Evolutionary conservation across 2,329 filamentous ascomycete genomes (phyloP).

Genomic region (Dactylonectria macrodidyma): DNA sequence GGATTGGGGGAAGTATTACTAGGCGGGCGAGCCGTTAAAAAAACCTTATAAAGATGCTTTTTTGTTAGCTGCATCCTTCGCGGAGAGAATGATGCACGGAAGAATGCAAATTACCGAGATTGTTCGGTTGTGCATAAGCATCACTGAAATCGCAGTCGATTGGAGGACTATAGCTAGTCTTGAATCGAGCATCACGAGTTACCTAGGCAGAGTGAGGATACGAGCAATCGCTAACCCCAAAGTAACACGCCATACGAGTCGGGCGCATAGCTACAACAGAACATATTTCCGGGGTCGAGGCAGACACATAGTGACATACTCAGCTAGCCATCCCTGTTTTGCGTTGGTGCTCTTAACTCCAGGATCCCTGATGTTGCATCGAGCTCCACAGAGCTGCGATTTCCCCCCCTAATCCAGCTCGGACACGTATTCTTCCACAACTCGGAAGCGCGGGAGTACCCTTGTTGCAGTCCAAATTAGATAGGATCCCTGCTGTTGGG

Average conservation of each 20-base stretch:
- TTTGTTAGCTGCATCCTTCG: not conserved
- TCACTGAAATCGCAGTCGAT: not conserved
- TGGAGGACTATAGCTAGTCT: too few relatives aligned
- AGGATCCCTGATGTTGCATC: not conserved
- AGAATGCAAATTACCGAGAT: not conserved
- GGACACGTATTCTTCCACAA: conserved; percentile 29
- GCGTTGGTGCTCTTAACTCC: not conserved
- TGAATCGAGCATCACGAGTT: too few relatives aligned
- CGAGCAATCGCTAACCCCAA: not conserved
- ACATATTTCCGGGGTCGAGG: not conserved
- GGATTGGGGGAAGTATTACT: too few relatives aligned
- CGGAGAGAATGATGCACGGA: not conserved
- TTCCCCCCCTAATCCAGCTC: not conserved
- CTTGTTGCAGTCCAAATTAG: conserved; percentile 8
- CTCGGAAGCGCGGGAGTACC: conserved; percentile 6
- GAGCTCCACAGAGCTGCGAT: conserved; percentile 4
- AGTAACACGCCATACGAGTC: not conserved
- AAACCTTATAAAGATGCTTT: not conserved
- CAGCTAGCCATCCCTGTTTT: not conserved
- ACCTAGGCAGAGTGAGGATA: too few relatives aligned
- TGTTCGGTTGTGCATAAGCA: not conserved
- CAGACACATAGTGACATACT: not conserved
- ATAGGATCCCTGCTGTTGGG: not conserved
- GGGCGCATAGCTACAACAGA: not conserved
- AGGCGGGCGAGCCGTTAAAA: not conserved